phyloP scores from a whole-genome alignment of 1,284 basidiomycete genomes.

The Boletus semigastroideus region DNA sequence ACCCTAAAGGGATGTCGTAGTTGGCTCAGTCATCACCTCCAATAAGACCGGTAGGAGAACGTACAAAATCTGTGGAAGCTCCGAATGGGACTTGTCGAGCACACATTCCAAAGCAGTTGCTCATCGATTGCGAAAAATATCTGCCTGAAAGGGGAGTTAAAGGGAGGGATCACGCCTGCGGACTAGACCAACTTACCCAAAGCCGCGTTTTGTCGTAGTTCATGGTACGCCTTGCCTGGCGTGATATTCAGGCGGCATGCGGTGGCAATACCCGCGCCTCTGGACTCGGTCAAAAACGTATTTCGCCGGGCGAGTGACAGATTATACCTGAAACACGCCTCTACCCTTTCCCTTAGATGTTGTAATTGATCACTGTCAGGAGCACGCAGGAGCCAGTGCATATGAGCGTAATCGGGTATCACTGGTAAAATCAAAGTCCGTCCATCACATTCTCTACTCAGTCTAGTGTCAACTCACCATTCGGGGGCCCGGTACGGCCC shows the following conservation, averaged over 20 bases:
- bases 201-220: slow-evolving; percentile 61
- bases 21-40: slow-evolving; percentile 9
- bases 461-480: slow-evolving; percentile 44
- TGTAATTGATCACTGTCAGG: slow-evolving; percentile 57
- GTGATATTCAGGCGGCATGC: slow-evolving; percentile 59
- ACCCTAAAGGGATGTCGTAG: slow-evolving; percentile 43
- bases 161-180: background rate
- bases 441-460: background rate
- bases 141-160: slow-evolving; percentile 35
- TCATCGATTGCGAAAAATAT: slow-evolving; percentile 45
- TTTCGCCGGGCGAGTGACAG: background rate
- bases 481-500: slow-evolving; percentile 61
- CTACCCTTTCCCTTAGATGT: slow-evolving; percentile 48
- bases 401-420: slow-evolving; percentile 75
- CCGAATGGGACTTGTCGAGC: slow-evolving; percentile 36
- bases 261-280: slow-evolving; percentile 71
- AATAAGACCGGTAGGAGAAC: slow-evolving; percentile 25
- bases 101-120: slow-evolving; percentile 40
- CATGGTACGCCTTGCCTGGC: slow-evolving; percentile 43
- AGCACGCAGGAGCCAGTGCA: slow-evolving; percentile 67
- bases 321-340: slow-evolving; percentile 57
- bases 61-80: slow-evolving; percentile 68
- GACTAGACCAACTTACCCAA: slow-evolving; percentile 44
- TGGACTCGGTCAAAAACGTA: slow-evolving; percentile 28
- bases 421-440: slow-evolving; percentile 41